A percentile compares a stretch with the other conserved stretches of the same genome.
These are phyloP conservation scores for Xylariales sp. DNA, from an alignment of 2,329 filamentous ascomycete species.

Conservation along the genomic window DNA sequence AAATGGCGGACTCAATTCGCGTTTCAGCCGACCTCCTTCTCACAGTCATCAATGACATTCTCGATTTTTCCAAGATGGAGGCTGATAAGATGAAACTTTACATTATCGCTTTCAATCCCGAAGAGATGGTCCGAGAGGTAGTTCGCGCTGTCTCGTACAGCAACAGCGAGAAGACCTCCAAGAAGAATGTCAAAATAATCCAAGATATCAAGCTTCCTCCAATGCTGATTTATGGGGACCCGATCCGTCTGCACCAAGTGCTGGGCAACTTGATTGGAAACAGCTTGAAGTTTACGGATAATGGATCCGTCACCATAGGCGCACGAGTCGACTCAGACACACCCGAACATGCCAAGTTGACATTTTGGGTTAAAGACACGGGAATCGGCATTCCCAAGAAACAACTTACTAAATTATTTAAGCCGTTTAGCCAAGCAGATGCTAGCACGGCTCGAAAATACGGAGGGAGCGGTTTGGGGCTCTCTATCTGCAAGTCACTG, in stretches of 20 bases:
- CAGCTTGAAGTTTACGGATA: slow-evolving; percentile 89
- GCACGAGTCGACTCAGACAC: slow-evolving; percentile 70
- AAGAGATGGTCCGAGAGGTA: slow-evolving; percentile 63
- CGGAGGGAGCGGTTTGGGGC: slow-evolving; percentile 82
- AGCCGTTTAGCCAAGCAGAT: slow-evolving; percentile 90
- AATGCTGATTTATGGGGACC: slow-evolving; percentile 65
- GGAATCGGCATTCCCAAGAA: slow-evolving; percentile 86
- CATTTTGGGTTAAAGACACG: slow-evolving; percentile 83
- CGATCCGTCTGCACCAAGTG: slow-evolving; percentile 63
- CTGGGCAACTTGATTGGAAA: slow-evolving; percentile 85
- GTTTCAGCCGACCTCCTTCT: slow-evolving; percentile 81
- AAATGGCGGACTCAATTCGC: slow-evolving; percentile 84
- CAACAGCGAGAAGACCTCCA: slow-evolving; percentile 58
- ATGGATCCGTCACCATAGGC: slow-evolving; percentile 79
- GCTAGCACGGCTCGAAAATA: slow-evolving; percentile 87
- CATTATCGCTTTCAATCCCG: slow-evolving; percentile 63
- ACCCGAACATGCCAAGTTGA: slow-evolving; percentile 65
- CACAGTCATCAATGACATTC: slow-evolving; percentile 92
- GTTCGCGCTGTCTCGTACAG: slow-evolving; percentile 63
- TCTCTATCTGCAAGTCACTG: slow-evolving; percentile 92
- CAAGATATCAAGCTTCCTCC: slow-evolving; percentile 71
- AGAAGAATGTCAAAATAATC: slow-evolving; percentile 59
- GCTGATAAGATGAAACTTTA: slow-evolving; percentile 83
- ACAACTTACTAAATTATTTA: slow-evolving; percentile 80
- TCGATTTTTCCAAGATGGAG: slow-evolving; percentile 94